A percentile compares a stretch with the other conserved stretches of the same genome.
Conservation (phyloP, 805 yeast species). For the Monosporozyma aerobia region DNA sequence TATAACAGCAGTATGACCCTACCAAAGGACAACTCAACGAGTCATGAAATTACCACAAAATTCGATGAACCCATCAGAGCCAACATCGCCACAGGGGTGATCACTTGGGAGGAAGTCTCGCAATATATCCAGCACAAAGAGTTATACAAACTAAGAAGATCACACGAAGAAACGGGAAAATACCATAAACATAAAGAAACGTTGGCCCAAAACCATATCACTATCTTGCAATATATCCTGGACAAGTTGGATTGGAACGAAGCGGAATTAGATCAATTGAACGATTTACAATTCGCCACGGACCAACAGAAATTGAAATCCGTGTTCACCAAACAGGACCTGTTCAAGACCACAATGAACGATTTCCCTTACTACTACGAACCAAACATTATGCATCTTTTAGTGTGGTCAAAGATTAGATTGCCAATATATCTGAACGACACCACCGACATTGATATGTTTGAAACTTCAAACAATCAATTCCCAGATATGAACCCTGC, state of each 20-base stretch:
- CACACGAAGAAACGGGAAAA: constrained; percentile 33
- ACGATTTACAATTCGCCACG: constrained; percentile 12
- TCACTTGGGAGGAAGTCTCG: constrained; percentile 39
- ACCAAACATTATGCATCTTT: constrained; percentile 42
- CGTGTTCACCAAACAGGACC: constrained; percentile 22
- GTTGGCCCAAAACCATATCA: constrained; percentile 29
- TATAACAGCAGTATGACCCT: neutral
- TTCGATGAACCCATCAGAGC: constrained; percentile 2
- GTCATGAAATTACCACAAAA: neutral
- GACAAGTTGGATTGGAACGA: constrained; percentile 45
- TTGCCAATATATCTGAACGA: constrained; percentile 41
- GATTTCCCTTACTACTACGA: constrained; percentile 62
- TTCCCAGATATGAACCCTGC: constrained; percentile 28
- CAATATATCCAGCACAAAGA: constrained; percentile 34
- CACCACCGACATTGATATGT: constrained; percentile 32
- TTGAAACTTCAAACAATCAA: constrained; percentile 37
- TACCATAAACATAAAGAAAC: constrained; percentile 40
- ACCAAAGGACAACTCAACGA: neutral
- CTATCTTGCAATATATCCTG: constrained; percentile 43
- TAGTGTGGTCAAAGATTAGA: constrained; percentile 57
- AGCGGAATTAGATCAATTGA: constrained; percentile 17
- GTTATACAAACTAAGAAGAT: constrained; percentile 42
- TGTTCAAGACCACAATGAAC: constrained; percentile 39
- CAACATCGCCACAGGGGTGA: constrained; percentile 8
- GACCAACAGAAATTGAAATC: constrained; percentile 16